Evolutionary conservation across 108 stramenopile species (phyloP).

Genomic region (Craspedostauros australis): DNA sequence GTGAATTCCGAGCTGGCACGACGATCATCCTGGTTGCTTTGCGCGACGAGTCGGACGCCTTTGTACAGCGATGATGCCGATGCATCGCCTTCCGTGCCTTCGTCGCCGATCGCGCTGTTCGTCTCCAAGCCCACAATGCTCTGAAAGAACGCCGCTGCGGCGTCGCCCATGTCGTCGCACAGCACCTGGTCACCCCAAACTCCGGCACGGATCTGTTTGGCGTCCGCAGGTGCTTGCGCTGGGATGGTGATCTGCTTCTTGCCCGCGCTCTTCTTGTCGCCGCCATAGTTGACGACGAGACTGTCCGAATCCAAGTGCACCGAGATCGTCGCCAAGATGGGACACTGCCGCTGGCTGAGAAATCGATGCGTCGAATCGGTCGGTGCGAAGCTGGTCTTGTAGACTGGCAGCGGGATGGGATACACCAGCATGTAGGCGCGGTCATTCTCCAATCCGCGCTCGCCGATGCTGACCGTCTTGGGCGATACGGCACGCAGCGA

Average conservation of each 20-base stretch:
- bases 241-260: not conserved
- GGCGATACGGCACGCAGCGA: slow-evolving; percentile 59
- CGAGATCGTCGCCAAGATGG: slow-evolving; percentile 53
- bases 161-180: slow-evolving; percentile 73
- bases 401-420: slow-evolving; percentile 34
- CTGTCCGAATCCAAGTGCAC: slow-evolving; percentile 7
- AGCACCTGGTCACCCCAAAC: slow-evolving; percentile 59
- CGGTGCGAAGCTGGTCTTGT: slow-evolving; percentile 27
- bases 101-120: too few species aligned
- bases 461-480: slow-evolving; percentile 30
- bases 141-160: slow-evolving; percentile 61
- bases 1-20: slow-evolving; percentile 30
- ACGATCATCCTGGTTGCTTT: slow-evolving; percentile 19
- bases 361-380: slow-evolving; percentile 58
- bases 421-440: slow-evolving; percentile 71
- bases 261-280: too few species aligned
- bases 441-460: slow-evolving; percentile 50
- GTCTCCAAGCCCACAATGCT: slow-evolving; percentile 37
- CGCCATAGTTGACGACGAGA: too few species aligned
- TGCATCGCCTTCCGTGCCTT: slow-evolving; percentile 13
- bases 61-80: slow-evolving; percentile 7
- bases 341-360: slow-evolving; percentile 71
- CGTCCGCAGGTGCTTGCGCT: not conserved
- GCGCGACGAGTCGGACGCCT: slow-evolving; percentile 51
- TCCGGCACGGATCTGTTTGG: slow-evolving; percentile 23